Conservation (phyloP, 306 rosid genomes). For the Sicyos edulis region DNA sequence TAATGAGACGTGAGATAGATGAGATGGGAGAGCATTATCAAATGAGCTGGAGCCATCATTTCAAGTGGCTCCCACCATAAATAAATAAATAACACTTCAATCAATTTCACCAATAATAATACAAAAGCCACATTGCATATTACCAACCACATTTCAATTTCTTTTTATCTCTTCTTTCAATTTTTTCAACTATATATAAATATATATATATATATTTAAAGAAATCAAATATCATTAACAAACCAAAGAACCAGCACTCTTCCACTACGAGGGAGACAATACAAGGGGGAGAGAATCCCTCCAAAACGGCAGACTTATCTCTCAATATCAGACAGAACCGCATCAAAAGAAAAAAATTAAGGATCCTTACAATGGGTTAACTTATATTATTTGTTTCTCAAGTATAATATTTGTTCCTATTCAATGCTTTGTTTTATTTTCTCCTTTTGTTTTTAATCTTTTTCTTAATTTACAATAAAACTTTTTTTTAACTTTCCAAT, state of each 20-base stretch:
- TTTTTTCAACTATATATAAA: slow-evolving; percentile 9
- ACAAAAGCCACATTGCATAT: neutral
- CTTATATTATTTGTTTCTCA: too few species aligned
- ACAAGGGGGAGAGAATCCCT: too few species aligned
- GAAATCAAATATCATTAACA: too few species aligned
- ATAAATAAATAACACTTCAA: neutral
- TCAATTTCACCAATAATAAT: slow-evolving; percentile 13
- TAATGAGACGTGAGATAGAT: neutral
- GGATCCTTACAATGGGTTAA: too few species aligned
- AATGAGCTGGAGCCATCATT: slow-evolving; percentile 20
- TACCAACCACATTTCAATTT: slow-evolving; percentile 1
- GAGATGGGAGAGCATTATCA: slow-evolving; percentile 11
- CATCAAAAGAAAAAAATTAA: too few species aligned
- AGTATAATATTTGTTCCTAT: neutral
- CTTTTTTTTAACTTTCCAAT: neutral
- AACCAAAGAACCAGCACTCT: too few species aligned
- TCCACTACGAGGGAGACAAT: too few species aligned
- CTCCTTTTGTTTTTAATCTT: neutral
- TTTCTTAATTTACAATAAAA: neutral
- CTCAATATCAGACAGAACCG: too few species aligned
- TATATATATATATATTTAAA: too few species aligned
- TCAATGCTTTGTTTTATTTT: neutral
- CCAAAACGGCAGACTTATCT: too few species aligned
- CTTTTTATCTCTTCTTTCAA: neutral
- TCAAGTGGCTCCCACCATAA: slow-evolving; percentile 13